Evolutionary conservation across 2,329 filamentous ascomycete genomes (phyloP).

Genomic region (Emmonsia crescens): DNA sequence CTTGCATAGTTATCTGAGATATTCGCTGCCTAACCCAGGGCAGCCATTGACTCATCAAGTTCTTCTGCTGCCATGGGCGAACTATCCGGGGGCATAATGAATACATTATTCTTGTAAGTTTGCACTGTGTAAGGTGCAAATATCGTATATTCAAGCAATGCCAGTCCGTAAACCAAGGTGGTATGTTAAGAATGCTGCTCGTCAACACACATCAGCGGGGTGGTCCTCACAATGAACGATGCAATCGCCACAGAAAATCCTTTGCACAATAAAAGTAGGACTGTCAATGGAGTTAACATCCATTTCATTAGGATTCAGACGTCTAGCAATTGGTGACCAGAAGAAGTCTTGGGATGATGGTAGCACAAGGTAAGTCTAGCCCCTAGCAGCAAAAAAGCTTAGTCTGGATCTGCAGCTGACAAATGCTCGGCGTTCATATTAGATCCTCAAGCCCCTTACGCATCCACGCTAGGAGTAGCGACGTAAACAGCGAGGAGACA

Average conservation of each 20-base stretch:
- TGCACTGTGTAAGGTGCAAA: not conserved
- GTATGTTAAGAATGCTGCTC: not conserved
- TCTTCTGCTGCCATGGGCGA: not conserved
- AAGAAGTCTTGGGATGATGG: constrained; percentile 66
- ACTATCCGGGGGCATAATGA: not conserved
- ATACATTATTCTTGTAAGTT: not conserved
- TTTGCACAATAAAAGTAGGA: constrained; percentile 13
- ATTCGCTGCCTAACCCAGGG: not conserved
- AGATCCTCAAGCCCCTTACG: too few relatives aligned
- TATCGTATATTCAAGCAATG: not conserved
- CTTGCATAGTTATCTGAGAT: not conserved
- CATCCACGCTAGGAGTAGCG: not conserved
- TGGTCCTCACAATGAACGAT: constrained; percentile 17
- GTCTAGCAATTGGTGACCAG: constrained; percentile 58
- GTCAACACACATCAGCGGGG: not conserved
- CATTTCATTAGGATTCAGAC: too few relatives aligned
- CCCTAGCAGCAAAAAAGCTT: not conserved
- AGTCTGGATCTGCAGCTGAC: not conserved
- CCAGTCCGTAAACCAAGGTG: not conserved
- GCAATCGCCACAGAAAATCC: not conserved
- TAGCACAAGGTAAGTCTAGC: constrained; percentile 68
- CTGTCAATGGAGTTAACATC: constrained; percentile 17
- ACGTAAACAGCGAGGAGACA: constrained; percentile 64
- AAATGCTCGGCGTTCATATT: too few relatives aligned
- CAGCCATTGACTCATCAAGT: not conserved